phyloP scores from a whole-genome alignment of 148 eudicot species.

The Polygonum maritimum region DNA sequence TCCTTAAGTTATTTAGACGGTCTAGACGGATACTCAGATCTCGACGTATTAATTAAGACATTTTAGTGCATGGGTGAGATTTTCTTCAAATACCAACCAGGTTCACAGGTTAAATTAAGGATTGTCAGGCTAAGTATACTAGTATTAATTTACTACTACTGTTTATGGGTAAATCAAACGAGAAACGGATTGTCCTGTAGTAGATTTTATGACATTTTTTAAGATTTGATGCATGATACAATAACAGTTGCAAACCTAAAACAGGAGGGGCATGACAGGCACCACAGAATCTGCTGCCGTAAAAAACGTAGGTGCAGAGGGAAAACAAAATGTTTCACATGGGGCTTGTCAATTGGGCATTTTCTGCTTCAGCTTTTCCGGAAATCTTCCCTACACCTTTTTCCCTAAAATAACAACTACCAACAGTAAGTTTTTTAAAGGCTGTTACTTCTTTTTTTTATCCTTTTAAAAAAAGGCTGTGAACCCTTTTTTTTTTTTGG shows the following conservation, averaged over 20 bases:
- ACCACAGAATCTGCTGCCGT: neutral
- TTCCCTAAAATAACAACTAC: neutral
- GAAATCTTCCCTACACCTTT: neutral
- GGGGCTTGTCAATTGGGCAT: neutral
- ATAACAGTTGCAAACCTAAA: slow-evolving; percentile 1
- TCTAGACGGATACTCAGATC: no score
- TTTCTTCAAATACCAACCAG: no score
- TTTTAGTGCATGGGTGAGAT: no score
- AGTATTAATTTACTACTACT: neutral
- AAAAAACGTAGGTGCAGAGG: neutral
- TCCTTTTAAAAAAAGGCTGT: no score
- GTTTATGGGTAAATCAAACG: neutral
- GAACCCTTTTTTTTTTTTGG: no score
- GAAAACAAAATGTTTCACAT: slow-evolving; percentile 4
- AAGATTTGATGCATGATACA: neutral
- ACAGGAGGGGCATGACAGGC: neutral
- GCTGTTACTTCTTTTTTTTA: no score
- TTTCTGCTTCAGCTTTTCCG: slow-evolving; percentile 3
- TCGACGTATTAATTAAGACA: no score
- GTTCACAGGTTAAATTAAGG: neutral
- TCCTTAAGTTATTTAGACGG: no score
- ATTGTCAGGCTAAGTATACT: no score
- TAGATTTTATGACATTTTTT: neutral
- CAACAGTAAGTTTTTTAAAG: no score
- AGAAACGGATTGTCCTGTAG: neutral